These are phyloP conservation scores for Coemansia sp. DNA, from an alignment of 192 early-diverging fungal genomes.

Conservation along the genomic window DNA sequence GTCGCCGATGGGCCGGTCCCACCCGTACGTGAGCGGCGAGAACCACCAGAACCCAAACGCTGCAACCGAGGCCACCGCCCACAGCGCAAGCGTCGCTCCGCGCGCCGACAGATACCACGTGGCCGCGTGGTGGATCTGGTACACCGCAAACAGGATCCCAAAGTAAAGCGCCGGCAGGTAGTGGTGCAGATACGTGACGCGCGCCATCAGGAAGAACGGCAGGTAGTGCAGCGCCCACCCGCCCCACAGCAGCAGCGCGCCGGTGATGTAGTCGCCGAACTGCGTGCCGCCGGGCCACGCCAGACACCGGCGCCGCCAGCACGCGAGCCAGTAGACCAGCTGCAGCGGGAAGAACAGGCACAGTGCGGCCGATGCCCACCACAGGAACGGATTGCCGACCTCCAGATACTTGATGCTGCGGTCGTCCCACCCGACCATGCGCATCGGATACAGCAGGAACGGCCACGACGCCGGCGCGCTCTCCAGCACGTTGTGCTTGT, in stretches of 20 bases:
- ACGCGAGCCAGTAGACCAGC: slow-evolving; percentile 52
- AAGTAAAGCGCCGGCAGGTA: slow-evolving; percentile 77
- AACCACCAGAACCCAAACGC: slow-evolving; percentile 51
- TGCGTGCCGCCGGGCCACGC: slow-evolving; percentile 39
- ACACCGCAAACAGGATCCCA: slow-evolving; percentile 62
- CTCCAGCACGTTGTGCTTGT: slow-evolving; percentile 67
- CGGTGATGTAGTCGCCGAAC: slow-evolving; percentile 63
- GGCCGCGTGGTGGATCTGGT: slow-evolving; percentile 59
- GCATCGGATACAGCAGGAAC: slow-evolving; percentile 61
- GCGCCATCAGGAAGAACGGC: slow-evolving; percentile 78
- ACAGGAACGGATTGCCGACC: slow-evolving; percentile 69
- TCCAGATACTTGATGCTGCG: slow-evolving; percentile 66
- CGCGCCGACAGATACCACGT: slow-evolving; percentile 30
- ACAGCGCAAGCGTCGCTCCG: slow-evolving; percentile 10
- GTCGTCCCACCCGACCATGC: slow-evolving; percentile 75
- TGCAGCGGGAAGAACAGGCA: slow-evolving; percentile 37
- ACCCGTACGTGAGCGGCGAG: slow-evolving; percentile 50
- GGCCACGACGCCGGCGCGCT: slow-evolving; percentile 69
- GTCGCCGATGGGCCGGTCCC: slow-evolving; percentile 40
- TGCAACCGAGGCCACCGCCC: neutral
- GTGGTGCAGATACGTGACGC: slow-evolving; percentile 77
- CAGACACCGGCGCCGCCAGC: slow-evolving; percentile 43
- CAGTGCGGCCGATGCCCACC: slow-evolving; percentile 43
- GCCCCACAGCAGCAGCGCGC: slow-evolving; percentile 56
- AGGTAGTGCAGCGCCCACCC: slow-evolving; percentile 75